Evolutionary conservation across 2,329 filamentous ascomycete genomes (phyloP), one percentile per base, ranked within the genome.

Genomic region (Leptosphaerulina australis): DNA sequence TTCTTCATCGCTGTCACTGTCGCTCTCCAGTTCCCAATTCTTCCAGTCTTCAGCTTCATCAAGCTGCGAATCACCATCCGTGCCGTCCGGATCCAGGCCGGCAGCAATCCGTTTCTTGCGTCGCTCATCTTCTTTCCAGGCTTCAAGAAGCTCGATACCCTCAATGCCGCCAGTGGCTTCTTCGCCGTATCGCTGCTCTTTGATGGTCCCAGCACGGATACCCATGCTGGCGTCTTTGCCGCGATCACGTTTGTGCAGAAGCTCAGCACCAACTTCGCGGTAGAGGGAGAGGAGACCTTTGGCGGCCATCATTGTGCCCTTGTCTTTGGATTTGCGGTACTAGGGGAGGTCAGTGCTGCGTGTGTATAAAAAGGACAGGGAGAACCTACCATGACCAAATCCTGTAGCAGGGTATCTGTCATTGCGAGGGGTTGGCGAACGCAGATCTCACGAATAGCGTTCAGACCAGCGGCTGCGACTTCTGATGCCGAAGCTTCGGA

Each of bases 301-400:
- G 11, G 93, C 91, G 6, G 94, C 94, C 94, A 99, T 97, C 83
- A 96, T 92, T n/a, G 94, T 90, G 52, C 93, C 92, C 79, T 97
- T 99, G 69, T 99, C 94, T 71, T 99, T 99, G 69, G 90, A 96
- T 79, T 95, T 96, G 53, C 90, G 85, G 76, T 99, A 97, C 59
- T 63, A 33, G 2, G 3, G 11, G 14, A 5, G 14, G 51, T 62
- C 40, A 62, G 51, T 26, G 12, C 14, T 5, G 6, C 17, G 18
- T 7, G 5, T 5, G 9, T 15, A 10, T 7, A 37, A 9, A 14
- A 5, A 2, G 7, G 8, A 15, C 4, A 7, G 5, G 8, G 9
- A 15, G 17, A 15, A 28, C 58, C 14, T 58, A 62, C 59, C 78
- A 94, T 88, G 8, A 97, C 91, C 43, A 99, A 77, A 78, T 99